Evolutionary conservation across 305 asterid genomes (phyloP).

Genomic region (Lippia alba): DNA sequence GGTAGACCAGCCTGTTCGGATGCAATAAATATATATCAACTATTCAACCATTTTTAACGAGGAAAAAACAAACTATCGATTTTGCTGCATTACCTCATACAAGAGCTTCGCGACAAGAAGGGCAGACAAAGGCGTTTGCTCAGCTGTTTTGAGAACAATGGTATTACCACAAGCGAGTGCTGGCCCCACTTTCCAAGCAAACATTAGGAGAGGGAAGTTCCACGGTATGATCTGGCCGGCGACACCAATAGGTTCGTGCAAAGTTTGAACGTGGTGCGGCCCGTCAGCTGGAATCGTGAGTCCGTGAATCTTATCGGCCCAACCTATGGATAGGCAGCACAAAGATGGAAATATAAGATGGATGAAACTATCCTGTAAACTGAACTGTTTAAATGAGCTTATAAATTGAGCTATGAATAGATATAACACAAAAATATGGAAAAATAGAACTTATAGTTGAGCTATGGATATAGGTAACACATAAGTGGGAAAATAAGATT

Average conservation of each 20-base stretch:
- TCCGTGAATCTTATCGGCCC: conserved; percentile 81
- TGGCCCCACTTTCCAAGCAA: conserved; percentile 71
- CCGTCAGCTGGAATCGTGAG: conserved; percentile 67
- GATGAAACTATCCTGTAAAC: no score
- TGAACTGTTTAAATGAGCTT: not conserved
- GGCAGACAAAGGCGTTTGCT: conserved; percentile 73
- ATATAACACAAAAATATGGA: no score
- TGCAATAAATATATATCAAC: conserved; percentile 1
- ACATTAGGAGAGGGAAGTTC: conserved; percentile 73
- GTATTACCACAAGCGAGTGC: conserved; percentile 71
- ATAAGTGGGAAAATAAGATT: not conserved
- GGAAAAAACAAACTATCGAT: not conserved
- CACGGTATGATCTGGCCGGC: conserved; percentile 76
- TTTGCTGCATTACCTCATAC: conserved; percentile 52
- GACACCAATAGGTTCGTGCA: conserved; percentile 76
- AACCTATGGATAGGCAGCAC: no score
- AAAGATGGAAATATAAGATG: not conserved
- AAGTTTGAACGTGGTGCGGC: conserved; percentile 61
- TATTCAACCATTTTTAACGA: not conserved
- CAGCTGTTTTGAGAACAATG: conserved; percentile 66
- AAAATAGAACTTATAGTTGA: no score
- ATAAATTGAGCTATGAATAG: no score
- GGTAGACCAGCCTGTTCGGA: conserved; percentile 72
- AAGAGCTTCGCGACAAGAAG: conserved; percentile 56
- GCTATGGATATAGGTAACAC: no score